Evolutionary conservation across 257 asterid genomes (phyloP).

Genomic region (Solanum tarapatanum): DNA sequence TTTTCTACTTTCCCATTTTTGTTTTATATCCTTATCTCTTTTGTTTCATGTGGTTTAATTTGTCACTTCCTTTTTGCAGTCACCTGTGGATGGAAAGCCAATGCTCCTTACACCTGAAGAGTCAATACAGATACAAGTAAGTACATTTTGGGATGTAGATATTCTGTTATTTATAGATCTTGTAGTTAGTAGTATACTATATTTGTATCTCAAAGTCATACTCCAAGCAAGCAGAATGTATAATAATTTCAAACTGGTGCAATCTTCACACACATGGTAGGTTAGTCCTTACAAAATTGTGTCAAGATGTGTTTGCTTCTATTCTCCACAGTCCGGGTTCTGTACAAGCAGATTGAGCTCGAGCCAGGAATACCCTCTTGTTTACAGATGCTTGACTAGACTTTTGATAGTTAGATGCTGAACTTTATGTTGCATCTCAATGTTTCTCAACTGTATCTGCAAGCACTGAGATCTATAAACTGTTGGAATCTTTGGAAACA

Average conservation of each 20-base stretch:
- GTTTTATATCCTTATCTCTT: not conserved
- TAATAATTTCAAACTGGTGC: not conserved
- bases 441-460: not conserved
- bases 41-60: not conserved
- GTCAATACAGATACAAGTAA: constrained; percentile 90
- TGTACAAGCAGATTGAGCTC: not conserved
- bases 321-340: not conserved
- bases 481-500: not conserved
- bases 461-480: not conserved
- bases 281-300: not conserved
- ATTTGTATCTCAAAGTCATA: not conserved
- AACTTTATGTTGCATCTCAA: not conserved
- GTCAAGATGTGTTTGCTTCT: not conserved
- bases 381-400: not conserved
- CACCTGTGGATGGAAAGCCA: constrained; percentile 97
- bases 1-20: not conserved
- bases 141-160: constrained; percentile 2
- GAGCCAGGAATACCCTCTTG: not conserved
- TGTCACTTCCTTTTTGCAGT: constrained; percentile 40
- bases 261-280: not conserved
- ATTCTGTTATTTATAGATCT: not conserved
- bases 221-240: not conserved
- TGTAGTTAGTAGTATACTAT: not conserved
- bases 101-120: constrained; percentile 99
- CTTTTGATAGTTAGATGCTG: not conserved